A percentile compares a stretch with the other conserved stretches of the same genome.
phyloP scores from a whole-genome alignment of 768 basidiomycete genomes.

The Austroboletus festivus region DNA sequence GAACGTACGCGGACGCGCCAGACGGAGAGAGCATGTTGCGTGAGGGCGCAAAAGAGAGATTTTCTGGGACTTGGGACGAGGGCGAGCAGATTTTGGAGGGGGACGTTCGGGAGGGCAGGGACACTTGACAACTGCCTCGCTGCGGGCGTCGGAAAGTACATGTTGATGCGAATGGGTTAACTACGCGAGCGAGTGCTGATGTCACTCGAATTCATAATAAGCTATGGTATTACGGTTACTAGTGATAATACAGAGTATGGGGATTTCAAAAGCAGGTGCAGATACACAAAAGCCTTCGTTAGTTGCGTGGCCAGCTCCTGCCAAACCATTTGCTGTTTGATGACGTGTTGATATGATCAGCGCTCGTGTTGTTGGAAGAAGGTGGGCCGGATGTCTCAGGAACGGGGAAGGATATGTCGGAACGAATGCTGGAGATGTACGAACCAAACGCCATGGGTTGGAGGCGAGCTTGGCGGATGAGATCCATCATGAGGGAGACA shows the following conservation, averaged over 20 bases:
- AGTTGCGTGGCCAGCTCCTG: slow-evolving; percentile 23
- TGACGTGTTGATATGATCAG: slow-evolving; percentile 4
- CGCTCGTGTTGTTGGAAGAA: slow-evolving; percentile 13
- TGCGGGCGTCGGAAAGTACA: slow-evolving; percentile 87
- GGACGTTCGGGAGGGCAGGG: slow-evolving; percentile 64
- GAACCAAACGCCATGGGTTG: slow-evolving; percentile 46
- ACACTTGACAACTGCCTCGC: slow-evolving; percentile 69
- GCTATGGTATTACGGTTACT: slow-evolving; percentile 26
- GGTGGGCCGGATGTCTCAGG: slow-evolving; percentile 20
- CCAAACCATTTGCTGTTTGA: slow-evolving; percentile 24
- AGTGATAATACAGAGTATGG: slow-evolving; percentile 33
- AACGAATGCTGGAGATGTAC: slow-evolving; percentile 34
- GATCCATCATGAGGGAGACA: slow-evolving; percentile 73
- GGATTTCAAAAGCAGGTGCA: slow-evolving; percentile 11
- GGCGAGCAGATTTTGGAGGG: slow-evolving; percentile 54
- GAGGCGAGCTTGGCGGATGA: slow-evolving; percentile 74
- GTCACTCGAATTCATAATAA: slow-evolving; percentile 2
- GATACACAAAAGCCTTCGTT: slow-evolving; percentile 10
- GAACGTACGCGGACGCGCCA: slow-evolving; percentile 78
- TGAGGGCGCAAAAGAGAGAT: slow-evolving; percentile 74
- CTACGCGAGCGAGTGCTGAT: too few species aligned
- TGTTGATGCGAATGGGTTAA: too few species aligned
- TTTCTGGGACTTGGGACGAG: slow-evolving; percentile 67
- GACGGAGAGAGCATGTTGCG: slow-evolving; percentile 66
- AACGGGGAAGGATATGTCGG: slow-evolving; percentile 29